Conservation (phyloP, 495 filamentous ascomycete genomes). For the Cenococcum geophilum region DNA sequence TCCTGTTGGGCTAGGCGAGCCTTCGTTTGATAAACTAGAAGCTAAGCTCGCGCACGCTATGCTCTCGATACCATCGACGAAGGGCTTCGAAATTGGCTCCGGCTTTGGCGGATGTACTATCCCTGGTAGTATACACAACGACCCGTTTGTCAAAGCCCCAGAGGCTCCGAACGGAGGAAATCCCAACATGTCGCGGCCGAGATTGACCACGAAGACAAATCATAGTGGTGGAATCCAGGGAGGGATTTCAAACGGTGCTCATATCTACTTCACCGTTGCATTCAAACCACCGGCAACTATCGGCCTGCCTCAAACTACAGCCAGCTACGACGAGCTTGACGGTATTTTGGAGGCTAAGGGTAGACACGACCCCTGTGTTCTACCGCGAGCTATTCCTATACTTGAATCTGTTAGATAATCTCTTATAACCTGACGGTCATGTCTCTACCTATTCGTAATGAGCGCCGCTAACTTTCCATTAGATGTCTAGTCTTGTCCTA, state of each 20-base stretch:
- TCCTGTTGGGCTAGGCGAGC: conserved; percentile 88
- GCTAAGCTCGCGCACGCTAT: conserved; percentile 91
- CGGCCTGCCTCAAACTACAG: conserved; percentile 81
- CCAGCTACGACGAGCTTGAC: conserved; percentile 63
- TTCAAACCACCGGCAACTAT: conserved; percentile 98
- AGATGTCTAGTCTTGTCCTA: too few relatives aligned
- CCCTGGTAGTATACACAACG: conserved; percentile 88
- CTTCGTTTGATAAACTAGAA: conserved; percentile 94
- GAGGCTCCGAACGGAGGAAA: conserved; percentile 29
- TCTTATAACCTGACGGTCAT: too few relatives aligned
- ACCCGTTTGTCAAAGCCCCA: conserved; percentile 66
- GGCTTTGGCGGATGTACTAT: conserved; percentile 85
- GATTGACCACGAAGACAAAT: conserved; percentile 86
- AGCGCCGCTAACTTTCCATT: too few relatives aligned
- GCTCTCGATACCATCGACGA: conserved; percentile 94
- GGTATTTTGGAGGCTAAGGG: conserved; percentile 90
- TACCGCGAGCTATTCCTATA: conserved; percentile 89
- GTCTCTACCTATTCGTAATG: too few relatives aligned
- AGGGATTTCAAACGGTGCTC: conserved; percentile 90
- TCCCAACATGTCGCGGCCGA: conserved; percentile 33
- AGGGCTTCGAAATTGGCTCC: conserved; percentile 94
- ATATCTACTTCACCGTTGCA: conserved; percentile 88
- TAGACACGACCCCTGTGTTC: conserved; percentile 94
- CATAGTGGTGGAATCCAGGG: conserved; percentile 96
- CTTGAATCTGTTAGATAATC: too few relatives aligned